Evolutionary conservation across 306 rosid genomes (phyloP), one percentile per base, ranked within the genome.

Genomic region (Castanea mollissima): DNA sequence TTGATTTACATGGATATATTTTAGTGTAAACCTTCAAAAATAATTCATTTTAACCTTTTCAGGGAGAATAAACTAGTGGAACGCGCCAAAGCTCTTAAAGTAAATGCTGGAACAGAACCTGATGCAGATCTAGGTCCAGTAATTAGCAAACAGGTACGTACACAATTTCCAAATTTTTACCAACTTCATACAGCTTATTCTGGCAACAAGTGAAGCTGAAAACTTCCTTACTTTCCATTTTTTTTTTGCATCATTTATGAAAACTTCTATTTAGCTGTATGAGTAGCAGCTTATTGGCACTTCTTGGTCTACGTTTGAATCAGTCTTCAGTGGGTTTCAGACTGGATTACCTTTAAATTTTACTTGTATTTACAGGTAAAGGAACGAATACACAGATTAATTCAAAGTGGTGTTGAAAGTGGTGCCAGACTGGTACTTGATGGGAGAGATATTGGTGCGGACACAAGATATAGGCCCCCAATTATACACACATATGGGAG

Each of bases 111-210:
- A 83, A 90, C 88, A 49, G 97, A 90, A 87, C 97, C 97, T 80
- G 96, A 85, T 86, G 77, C 95, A 69, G 99, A 95, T 84, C 97
- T 95, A 81, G 99, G 99, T 86, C 99, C 99, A 0, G 99, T 95
- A 62, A 95, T 95, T 82, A 92, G 98, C 87, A 95, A 87, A 82
- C 92, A 90, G 90, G 99, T 91, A 75, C 31, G 80, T 60, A 58
- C 34, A 20, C 25, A 59, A 64, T 64, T 62, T 69, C 68, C 54
- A 7, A 9, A 5, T 15, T 16, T 80, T 55, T 81, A 16, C 67
- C n/a, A 52, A 16, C 78, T 62, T 71, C 74, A 13, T 21, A 11
- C n/a, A 38, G 59, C n/a, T 27, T 12, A 51, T n/a, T 12, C 44
- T 60, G 2, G n/a, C 0, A 5, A 31, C 23, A 6, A 15, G 23